Evolutionary conservation across 441 rosid species (phyloP).

Genomic region (Macaranga tanarius): DNA sequence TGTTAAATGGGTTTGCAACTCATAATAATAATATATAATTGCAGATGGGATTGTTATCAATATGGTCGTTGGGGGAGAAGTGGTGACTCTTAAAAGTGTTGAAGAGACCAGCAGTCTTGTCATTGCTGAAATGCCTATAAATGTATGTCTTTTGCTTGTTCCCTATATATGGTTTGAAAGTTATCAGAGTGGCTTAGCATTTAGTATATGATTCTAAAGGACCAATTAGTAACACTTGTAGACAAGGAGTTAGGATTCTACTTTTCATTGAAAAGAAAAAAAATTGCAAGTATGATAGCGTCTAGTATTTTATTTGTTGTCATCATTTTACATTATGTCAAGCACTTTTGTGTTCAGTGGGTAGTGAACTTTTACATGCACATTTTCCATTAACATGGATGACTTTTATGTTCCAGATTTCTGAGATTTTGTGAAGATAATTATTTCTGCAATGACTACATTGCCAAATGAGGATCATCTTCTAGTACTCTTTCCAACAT

Average conservation of each 20-base stretch:
- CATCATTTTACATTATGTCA: not conserved
- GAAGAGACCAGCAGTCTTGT: conserved; percentile 69
- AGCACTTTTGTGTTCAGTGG: not conserved
- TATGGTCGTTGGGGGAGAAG: conserved; percentile 94
- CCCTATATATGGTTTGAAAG: not conserved
- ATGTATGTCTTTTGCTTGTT: conserved; percentile 42
- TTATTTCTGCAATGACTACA: conserved; percentile 14
- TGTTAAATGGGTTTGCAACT: conserved; percentile 8
- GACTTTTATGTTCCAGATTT: conserved; percentile 52
- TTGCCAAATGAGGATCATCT: not conserved
- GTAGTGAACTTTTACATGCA: not conserved
- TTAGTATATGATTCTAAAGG: not conserved
- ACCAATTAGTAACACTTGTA: conserved; percentile 13
- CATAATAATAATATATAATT: conserved; percentile 11
- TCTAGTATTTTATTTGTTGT: not conserved
- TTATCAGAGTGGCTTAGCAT: not conserved
- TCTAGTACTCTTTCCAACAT: conserved; percentile 9
- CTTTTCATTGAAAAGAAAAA: not conserved
- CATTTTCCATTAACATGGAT: conserved; percentile 12
- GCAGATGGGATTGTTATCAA: conserved; percentile 90
- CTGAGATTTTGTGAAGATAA: conserved; percentile 63
- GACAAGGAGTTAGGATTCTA: conserved; percentile 7
- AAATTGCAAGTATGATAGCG: not conserved
- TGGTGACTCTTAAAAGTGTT: conserved; percentile 62
- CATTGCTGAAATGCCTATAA: conserved; percentile 91